Percentiles rank a stretch among this genome's conserved stretches.
phyloP scores from a whole-genome alignment of 345 rosid genomes.

The Kernera saxatilis region DNA sequence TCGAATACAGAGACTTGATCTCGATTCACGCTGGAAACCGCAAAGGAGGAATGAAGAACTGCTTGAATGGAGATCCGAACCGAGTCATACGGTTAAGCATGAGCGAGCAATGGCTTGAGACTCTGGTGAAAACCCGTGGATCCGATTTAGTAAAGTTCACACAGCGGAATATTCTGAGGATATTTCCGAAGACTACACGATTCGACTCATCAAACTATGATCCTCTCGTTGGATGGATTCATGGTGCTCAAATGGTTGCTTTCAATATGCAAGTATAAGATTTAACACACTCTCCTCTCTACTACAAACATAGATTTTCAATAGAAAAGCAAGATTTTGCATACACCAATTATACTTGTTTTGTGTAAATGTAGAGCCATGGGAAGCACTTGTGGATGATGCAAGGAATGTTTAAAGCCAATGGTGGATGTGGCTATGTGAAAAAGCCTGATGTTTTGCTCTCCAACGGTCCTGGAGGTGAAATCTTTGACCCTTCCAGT shows the following conservation, averaged over 20 bases:
- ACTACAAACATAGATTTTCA: neutral
- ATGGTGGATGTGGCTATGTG: conserved; percentile 81
- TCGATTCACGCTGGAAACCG: conserved; percentile 73
- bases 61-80: conserved; percentile 37
- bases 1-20: conserved; percentile 51
- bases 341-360: neutral
- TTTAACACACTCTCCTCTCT: neutral
- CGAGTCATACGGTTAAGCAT: conserved; percentile 59
- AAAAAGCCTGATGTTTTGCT: conserved; percentile 71
- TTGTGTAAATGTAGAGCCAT: conserved; percentile 40
- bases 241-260: conserved; percentile 99
- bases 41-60: conserved; percentile 46
- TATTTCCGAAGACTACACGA: conserved; percentile 76
- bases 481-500: conserved; percentile 47
- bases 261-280: conserved; percentile 87
- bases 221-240: conserved; percentile 80
- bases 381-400: conserved; percentile 70
- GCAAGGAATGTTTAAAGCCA: conserved; percentile 88
- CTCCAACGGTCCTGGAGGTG: conserved; percentile 23
- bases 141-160: conserved; percentile 63
- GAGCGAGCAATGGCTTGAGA: conserved; percentile 67
- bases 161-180: conserved; percentile 64
- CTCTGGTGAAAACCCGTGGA: conserved; percentile 38
- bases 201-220: conserved; percentile 76
- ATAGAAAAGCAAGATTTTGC: neutral